Evolutionary conservation across 1,284 basidiomycete species (phyloP), one percentile per base, ranked within the genome.

Genomic region (Fomitopsis pinicola): DNA sequence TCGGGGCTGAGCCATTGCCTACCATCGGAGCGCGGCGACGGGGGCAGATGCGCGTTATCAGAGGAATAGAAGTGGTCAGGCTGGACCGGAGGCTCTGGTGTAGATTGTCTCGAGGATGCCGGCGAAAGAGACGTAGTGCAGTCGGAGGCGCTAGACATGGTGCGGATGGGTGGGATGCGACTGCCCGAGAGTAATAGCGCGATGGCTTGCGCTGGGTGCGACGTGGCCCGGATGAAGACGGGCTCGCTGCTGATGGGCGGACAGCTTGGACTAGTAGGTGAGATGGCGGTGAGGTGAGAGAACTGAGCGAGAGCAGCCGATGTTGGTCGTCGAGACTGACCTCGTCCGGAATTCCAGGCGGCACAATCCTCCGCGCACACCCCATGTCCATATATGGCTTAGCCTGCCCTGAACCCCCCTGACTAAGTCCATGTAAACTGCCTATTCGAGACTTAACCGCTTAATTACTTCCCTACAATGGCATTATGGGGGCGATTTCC

Each of bases 51-150:
- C 2, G 78, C 73, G 48, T 79, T 78, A 33, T 84, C 81, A 33
- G 78, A 72, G 44, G 84, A 83, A 70, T 91, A 94, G 73, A 94
- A 94, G 71, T 92, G 90, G 73, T 92, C 89, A 46, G 92, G 91
- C 69, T 93, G 91, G 1, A 83, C 78, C 48, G 77, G 80, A 2
- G 63, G 66, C 58, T 74, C 70, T 7, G 83, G 84, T 5, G 84
- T 79, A 19, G 82, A 77, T 56, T 84, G 83, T 71, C 81, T 78
- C 65, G 82, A 82, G 12, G 54, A 38, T 3, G 44, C 55, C 19
- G 82, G 81, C 48, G 83, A 82, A 55, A 82, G 75, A 50, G 83
- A 82, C 38, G 81, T 78, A 26, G 79, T 76, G 55, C 65, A 64
- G 61, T 66, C 70, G 56, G 65, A 50, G 48, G 67, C 57, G 42